phyloP scores from a whole-genome alignment of 768 basidiomycete genomes.

The Pleurotus eryngii region DNA sequence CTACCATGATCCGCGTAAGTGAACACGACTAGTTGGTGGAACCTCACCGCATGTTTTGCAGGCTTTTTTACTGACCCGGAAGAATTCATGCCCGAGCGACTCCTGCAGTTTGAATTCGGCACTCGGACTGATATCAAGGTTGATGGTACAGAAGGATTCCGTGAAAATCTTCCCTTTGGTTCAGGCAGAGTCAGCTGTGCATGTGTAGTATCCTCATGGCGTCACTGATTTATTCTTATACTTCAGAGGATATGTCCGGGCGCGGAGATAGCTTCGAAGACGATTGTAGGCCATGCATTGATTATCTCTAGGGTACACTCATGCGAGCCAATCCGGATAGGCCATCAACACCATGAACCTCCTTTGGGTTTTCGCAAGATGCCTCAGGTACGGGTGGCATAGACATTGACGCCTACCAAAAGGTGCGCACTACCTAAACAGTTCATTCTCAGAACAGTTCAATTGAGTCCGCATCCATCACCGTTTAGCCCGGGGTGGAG shows the following conservation, averaged over 20 bases:
- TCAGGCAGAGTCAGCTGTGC: conserved; percentile 12
- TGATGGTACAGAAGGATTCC: conserved; percentile 12
- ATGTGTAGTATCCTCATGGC: not conserved
- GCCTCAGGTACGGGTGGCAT: not conserved
- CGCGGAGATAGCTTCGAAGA: conserved; percentile 13
- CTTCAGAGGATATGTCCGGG: conserved; percentile 18
- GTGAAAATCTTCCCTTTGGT: conserved; percentile 14
- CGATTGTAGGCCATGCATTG: conserved; percentile 11
- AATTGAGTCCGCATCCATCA: not conserved
- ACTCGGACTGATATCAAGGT: conserved; percentile 12
- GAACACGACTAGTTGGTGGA: not conserved
- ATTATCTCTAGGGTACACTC: not conserved
- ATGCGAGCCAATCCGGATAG: conserved; percentile 6
- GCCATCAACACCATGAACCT: conserved; percentile 23
- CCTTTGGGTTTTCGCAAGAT: conserved; percentile 22
- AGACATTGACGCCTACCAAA: not conserved
- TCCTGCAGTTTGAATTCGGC: conserved; percentile 12
- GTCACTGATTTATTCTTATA: not conserved
- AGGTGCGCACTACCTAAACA: not conserved
- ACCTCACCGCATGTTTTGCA: not conserved
- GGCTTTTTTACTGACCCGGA: conserved; percentile 9
- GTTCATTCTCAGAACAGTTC: not conserved
- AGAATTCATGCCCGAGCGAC: conserved; percentile 12
- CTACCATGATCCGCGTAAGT: conserved; percentile 4
- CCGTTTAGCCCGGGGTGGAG: conserved; percentile 1